Base-by-base conservation (phyloP, 75 land plant genomes). In the Selaginella tamariscina region DNA sequence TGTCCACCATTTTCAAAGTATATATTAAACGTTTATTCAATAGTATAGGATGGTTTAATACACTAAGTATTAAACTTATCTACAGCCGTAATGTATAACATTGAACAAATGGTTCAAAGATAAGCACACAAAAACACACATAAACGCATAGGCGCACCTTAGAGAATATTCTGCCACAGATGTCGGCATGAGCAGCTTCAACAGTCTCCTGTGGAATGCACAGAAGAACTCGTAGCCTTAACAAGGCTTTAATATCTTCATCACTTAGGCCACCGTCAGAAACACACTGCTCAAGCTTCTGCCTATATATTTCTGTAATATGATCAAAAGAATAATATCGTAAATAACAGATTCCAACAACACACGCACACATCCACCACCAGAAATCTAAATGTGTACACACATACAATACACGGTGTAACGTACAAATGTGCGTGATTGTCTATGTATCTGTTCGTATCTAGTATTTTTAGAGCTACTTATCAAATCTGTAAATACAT, bases 201-300 rank as follows among this genome's bases (percentile, higher is more conserved):
- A 94, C 81, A 69, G 81, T 81, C 56, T 83, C 70, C 69, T 94
- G 96, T 64, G 88, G 98, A 66, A 94, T 77, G 71, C 98, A 94
- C 1, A 94, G 81, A 66, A 84, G 79, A 27, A 94, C 88, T n/a
- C 87, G 81, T 64, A 83, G 29, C 20, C 84, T 81, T 33, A 82
- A 33, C 72, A 94, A 75, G 1, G 85, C 75, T 31, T 76, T 56
- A 59, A 80, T 90, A 77, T 89, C 88, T 28, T 83, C 83, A 15
- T 94, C 91, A 74, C 78, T 74, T 69, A 94, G 73, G 44, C 68
- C 82, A 9, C 88, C 96, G 73, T 85, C 96, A 30, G 85, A 84
- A 15, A 89, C 79, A 73, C 74, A 80, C 68, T 87, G 96, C 74
- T 94, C 88, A 44, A 94, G 88, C 72, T 89, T 94, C 73, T 85